A percentile compares a stretch with the other conserved stretches of the same genome.
These are phyloP conservation scores for Ottelia alismoides DNA, from an alignment of 106 monocot genomes.

Conservation along the genomic window DNA sequence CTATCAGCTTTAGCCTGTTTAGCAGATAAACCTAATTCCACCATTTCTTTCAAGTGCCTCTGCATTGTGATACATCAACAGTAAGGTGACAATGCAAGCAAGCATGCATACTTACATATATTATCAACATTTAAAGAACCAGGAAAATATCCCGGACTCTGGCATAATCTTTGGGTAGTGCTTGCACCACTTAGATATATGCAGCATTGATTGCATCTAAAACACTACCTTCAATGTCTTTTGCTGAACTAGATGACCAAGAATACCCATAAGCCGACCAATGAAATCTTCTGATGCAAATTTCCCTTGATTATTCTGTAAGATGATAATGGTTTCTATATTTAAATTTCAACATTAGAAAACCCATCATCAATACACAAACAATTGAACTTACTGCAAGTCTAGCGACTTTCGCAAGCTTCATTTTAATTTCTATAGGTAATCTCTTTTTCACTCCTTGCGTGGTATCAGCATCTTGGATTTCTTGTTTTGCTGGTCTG, in stretches of 20 bases:
- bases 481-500: conserved; percentile 51
- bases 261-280: conserved; percentile 86
- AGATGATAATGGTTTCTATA: too few relatives aligned
- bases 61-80: too few relatives aligned
- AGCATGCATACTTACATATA: too few relatives aligned
- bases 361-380: too few relatives aligned
- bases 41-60: conserved; percentile 93
- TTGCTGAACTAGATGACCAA: conserved; percentile 77
- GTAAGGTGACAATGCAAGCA: too few relatives aligned
- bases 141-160: too few relatives aligned
- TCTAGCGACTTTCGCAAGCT: conserved; percentile 97
- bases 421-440: conserved; percentile 82
- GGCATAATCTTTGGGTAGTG: too few relatives aligned
- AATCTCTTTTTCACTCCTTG: conserved; percentile 76
- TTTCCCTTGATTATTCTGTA: conserved; percentile 69
- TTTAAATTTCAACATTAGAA: too few relatives aligned
- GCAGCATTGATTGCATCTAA: too few relatives aligned
- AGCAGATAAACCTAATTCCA: conserved; percentile 77
- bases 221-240: conserved; percentile 92
- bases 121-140: too few relatives aligned
- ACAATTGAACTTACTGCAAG: conserved; percentile 80
- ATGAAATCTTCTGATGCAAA: conserved; percentile 63
- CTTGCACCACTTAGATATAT: too few relatives aligned
- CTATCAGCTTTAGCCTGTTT: conserved; percentile 72
- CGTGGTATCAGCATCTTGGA: conserved; percentile 48